Evolutionary conservation across 495 filamentous ascomycete species (phyloP).

Genomic region (Xylaria venustula): DNA sequence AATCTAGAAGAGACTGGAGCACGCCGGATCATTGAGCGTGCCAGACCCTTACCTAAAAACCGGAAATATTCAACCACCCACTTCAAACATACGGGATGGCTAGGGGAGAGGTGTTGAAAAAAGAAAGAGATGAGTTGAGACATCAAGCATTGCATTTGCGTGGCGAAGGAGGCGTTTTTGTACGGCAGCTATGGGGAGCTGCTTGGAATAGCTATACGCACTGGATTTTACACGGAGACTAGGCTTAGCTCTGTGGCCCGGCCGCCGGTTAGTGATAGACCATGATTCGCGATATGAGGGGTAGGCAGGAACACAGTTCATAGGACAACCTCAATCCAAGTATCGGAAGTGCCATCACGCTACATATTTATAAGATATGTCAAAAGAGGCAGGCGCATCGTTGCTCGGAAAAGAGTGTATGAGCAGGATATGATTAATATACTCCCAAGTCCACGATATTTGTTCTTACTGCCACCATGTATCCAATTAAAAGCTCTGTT

Average conservation of each 20-base stretch:
- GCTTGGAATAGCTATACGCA: constrained; percentile 9
- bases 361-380: too few species aligned
- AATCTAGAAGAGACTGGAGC: too few species aligned
- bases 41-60: too few species aligned
- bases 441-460: not conserved
- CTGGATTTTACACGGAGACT: constrained; percentile 5
- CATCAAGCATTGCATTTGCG: constrained; percentile 23
- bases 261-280: constrained; percentile 2
- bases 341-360: not conserved
- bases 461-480: not conserved
- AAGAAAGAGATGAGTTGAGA: not conserved
- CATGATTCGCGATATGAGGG: constrained; percentile 4
- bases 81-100: not conserved
- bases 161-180: constrained; percentile 30
- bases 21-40: too few species aligned
- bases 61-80: too few species aligned
- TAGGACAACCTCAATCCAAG: not conserved
- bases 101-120: not conserved
- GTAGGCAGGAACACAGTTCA: not conserved
- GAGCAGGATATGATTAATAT: too few species aligned
- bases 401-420: too few species aligned
- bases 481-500: not conserved
- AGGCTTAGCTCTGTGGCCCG: not conserved
- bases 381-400: too few species aligned
- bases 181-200: constrained; percentile 5